Base-by-base conservation (phyloP, 2,329 filamentous ascomycete species). In the Microcyclosporella mali region DNA sequence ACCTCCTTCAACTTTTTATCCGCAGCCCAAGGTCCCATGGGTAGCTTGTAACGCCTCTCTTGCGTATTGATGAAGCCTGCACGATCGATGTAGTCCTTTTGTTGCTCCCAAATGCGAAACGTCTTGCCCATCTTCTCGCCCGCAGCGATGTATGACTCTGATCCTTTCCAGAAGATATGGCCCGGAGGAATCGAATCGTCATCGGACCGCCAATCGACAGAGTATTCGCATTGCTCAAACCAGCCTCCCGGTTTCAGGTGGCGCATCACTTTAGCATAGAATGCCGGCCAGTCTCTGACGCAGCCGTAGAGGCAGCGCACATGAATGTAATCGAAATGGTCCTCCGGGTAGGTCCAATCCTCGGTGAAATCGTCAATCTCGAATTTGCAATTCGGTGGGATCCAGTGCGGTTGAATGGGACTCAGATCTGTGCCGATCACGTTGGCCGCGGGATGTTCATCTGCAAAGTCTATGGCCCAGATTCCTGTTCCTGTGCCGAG, bases 401-500 rank as follows among this genome's bases (percentile, higher is more conserved):
- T 41, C 41, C 46, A 47, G 14, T 40, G 33, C 17, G 56, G 53
- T 46, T 57, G 57, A 9, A 59, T 57, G 55, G 61, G 46, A 6
- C 63, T 62, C 2, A 66, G 55, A 43, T 70, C 66, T 16, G 59
- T 64, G 33, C 58, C 66, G 42, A 58, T 56, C 6, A 68, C 57
- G 39, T 63, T 49, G 10, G 62, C 54, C 6, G 61, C 49, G 9
- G 55, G 52, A 36, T 50, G 47, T 29, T 50, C 46, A 38, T 59
- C 53, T 16, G 53, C 57, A 21, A 70, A 66, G 15, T 55, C 56
- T 16, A 47, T 67, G 65, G 2, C 58, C 57, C 56, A 59, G 35
- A 64, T 56, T 10, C 70, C 70, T 2, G 71, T 74, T 0, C 71
- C 71, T 1, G 69, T 72, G 7, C 71, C 70, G 16, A 70, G 56